Percentiles rank a stretch among this genome's conserved stretches.
Conservation (phyloP, 1,139 yeast genomes). For the Protomyces macrosporus region DNA sequence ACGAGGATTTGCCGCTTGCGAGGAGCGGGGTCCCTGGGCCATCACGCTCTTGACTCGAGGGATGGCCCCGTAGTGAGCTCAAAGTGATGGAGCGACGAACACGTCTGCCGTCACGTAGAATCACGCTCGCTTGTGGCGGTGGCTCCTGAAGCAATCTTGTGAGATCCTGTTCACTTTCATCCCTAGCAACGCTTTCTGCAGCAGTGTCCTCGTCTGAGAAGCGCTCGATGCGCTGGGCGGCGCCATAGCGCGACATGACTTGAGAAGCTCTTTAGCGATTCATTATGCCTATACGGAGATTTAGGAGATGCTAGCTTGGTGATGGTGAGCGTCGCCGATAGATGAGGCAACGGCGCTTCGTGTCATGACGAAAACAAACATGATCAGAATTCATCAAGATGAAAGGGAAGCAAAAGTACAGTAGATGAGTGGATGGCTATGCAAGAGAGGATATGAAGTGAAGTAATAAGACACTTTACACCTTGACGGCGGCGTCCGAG, state of each 20-base stretch:
- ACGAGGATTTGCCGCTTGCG: not conserved
- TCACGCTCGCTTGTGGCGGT: conserved; percentile 12
- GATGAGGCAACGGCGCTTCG: not conserved
- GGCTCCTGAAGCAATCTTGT: not conserved
- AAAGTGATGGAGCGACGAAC: conserved; percentile 23
- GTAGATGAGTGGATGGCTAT: not conserved
- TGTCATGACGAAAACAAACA: not conserved
- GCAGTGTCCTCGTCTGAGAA: not conserved
- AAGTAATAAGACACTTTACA: not conserved
- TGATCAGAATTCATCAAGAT: no score
- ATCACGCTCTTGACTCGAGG: not conserved
- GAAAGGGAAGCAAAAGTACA: no score
- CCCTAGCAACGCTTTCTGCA: not conserved
- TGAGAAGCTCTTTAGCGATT: not conserved
- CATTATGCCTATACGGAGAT: not conserved
- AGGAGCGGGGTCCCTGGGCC: not conserved
- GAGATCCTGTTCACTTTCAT: not conserved
- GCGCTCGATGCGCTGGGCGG: not conserved
- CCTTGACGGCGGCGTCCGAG: conserved; percentile 25
- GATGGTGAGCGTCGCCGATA: not conserved
- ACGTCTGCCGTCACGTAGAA: conserved; percentile 17
- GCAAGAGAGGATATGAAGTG: not conserved
- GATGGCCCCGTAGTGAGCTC: conserved; percentile 3
- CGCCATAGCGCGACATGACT: not conserved
- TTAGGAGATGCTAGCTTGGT: not conserved